Evolutionary conservation across 345 rosid genomes (phyloP).

Genomic region (Murraya koenigii): DNA sequence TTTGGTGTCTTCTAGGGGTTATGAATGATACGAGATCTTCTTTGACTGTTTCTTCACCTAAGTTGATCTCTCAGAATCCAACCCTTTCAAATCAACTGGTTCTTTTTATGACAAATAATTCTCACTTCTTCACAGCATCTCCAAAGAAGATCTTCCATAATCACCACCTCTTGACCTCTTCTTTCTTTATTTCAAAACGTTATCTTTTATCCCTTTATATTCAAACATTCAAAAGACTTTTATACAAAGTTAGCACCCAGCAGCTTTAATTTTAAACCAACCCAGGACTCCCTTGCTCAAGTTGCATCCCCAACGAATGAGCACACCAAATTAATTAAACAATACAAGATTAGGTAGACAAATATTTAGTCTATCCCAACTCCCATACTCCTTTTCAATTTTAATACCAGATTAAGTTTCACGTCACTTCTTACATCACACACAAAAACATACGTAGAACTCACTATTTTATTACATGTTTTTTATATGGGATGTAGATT

Average conservation of each 20-base stretch:
- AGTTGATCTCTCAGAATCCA: conserved; percentile 26
- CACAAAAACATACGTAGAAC: too few species aligned
- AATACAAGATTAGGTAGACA: too few species aligned
- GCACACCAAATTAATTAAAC: neutral
- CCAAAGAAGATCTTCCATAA: neutral
- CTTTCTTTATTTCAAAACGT: neutral
- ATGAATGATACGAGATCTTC: conserved; percentile 12
- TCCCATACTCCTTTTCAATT: too few species aligned
- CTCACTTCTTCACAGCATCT: neutral
- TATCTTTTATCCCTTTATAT: neutral
- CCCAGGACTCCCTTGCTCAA: neutral
- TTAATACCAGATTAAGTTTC: too few species aligned
- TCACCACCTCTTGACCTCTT: neutral
- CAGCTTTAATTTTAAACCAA: neutral
- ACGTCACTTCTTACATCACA: too few species aligned
- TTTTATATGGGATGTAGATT: too few species aligned
- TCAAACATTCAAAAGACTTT: neutral
- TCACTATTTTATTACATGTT: too few species aligned
- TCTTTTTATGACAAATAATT: neutral
- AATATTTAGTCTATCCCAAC: too few species aligned
- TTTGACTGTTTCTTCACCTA: conserved; percentile 19
- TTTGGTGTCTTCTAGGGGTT: neutral
- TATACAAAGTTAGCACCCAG: neutral
- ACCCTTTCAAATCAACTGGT: conserved; percentile 28
- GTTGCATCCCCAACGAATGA: neutral